phyloP scores from a whole-genome alignment of 2,329 filamentous ascomycete genomes.

The Thielaviopsis ethacetica region DNA sequence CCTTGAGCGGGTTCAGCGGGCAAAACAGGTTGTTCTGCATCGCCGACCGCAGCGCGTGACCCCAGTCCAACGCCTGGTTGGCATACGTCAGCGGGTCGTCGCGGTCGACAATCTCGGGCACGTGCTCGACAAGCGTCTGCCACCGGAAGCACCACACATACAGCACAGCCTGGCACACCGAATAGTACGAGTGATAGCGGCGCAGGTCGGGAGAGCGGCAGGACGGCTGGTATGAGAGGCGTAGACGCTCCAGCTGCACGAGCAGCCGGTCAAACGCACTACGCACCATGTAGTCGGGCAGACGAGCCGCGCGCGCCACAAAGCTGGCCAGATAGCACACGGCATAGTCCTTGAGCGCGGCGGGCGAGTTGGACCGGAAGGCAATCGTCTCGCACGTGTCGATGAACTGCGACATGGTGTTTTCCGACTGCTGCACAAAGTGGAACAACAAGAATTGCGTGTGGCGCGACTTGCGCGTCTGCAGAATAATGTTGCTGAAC shows the following conservation, averaged over 20 bases:
- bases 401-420: conserved; percentile 56
- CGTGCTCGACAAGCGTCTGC: conserved; percentile 64
- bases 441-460: conserved; percentile 94
- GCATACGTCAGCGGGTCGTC: conserved; percentile 45
- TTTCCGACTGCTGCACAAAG: conserved; percentile 69
- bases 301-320: conserved; percentile 73
- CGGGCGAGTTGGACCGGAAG: conserved; percentile 46
- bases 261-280: conserved; percentile 69
- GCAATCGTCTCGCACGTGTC: conserved; percentile 19
- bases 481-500: conserved; percentile 76
- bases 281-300: conserved; percentile 60
- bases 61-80: conserved; percentile 63
- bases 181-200: conserved; percentile 73
- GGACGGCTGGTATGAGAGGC: conserved; percentile 51
- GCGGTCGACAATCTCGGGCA: conserved; percentile 41
- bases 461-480: conserved; percentile 80
- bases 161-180: conserved; percentile 71
- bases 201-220: conserved; percentile 76
- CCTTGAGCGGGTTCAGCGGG: conserved; percentile 83
- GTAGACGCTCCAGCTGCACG: conserved; percentile 58
- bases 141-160: conserved; percentile 98
- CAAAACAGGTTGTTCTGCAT: conserved; percentile 68
- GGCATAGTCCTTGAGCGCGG: conserved; percentile 64
- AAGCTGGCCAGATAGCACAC: conserved; percentile 91
- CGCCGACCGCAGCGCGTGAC: conserved; percentile 54